A percentile compares a stretch with the other conserved stretches of the same genome.
Conservation (phyloP, 2,329 filamentous ascomycete genomes). For the Trichoderma arundinaceum region DNA sequence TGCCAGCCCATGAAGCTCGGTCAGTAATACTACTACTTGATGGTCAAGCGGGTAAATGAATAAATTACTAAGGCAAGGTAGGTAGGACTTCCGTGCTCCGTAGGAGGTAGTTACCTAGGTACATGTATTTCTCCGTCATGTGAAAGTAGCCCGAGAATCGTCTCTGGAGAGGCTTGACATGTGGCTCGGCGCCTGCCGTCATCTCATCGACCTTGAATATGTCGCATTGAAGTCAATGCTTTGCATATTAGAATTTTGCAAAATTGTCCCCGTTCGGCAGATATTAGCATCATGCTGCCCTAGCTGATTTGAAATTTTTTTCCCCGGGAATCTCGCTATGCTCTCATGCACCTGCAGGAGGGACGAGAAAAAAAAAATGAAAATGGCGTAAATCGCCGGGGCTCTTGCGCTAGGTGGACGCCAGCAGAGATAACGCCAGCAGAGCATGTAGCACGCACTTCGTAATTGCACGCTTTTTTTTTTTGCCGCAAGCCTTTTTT, state of each 20-base stretch:
- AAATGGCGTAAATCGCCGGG: slow-evolving; percentile 31
- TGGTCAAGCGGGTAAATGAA: slow-evolving; percentile 12
- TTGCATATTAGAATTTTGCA: slow-evolving; percentile 5
- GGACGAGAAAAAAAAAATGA: slow-evolving; percentile 5
- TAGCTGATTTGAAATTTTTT: slow-evolving; percentile 23
- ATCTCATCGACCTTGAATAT: neutral
- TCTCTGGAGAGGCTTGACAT: neutral
- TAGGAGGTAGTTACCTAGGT: slow-evolving; percentile 13
- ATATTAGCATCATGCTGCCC: slow-evolving; percentile 17
- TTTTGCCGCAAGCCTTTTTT: slow-evolving; percentile 23
- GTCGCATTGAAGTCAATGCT: slow-evolving; percentile 21
- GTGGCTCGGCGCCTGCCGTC: slow-evolving; percentile 10
- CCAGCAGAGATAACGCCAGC: slow-evolving; percentile 29
- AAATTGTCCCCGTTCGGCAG: neutral
- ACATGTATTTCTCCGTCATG: slow-evolving; percentile 29
- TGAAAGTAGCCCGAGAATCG: slow-evolving; percentile 18
- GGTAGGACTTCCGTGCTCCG: neutral
- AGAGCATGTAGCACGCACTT: slow-evolving; percentile 24
- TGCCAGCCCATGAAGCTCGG: neutral
- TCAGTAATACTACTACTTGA: neutral
- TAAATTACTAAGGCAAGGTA: slow-evolving; percentile 1
- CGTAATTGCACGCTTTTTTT: slow-evolving; percentile 23
- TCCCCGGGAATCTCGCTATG: neutral
- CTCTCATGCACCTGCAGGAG: neutral
- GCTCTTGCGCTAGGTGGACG: slow-evolving; percentile 31